Evolutionary conservation across 2,329 filamentous ascomycete genomes (phyloP), one percentile per base, ranked within the genome.

Genomic region (Penicillium crustosum): DNA sequence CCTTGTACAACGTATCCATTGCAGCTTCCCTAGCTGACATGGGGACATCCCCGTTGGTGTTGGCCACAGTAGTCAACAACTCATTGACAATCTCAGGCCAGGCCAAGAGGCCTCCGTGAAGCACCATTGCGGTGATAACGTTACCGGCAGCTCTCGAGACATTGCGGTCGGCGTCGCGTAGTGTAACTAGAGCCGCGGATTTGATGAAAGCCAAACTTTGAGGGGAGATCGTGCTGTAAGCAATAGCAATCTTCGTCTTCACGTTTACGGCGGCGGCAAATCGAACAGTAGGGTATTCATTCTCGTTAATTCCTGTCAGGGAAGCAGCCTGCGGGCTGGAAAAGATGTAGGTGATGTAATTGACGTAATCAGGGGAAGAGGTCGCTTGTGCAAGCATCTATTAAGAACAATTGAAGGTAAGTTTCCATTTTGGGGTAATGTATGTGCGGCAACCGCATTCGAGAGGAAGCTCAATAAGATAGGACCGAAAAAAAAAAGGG

Each of bases 381-480:
- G 91, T 95, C 60, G 93, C 94, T 79, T 96, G 90, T 65, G 86
- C 83, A 68, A 99, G 90, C 91, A 97, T 95, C 94, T 97, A 68
- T 56, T 35, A 53, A 25, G 23, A 7, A 47, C 15, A 49, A 47
- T 15, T 38, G 39, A 38, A 35, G 15, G 53, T 70, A 50, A 72
- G 65, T 61, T 42, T 52, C 21, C 49, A 44, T 53, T 35, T 55
- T 35, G 19, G 21, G 39, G 35, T 41, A 21, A 29, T 45, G 38
- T 15, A 21, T 43, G 35, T 44, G 55, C 43, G 35, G 51, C 45
- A 44, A 48, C 43, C 44, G 47, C 47, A 38, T 33, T 45, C 33
- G 33, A 35, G 38, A 54, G 49, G 60, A 53, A 50, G 56, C 39
- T 51, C 50, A 43, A 55, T 55, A 49, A 52, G 31, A 44, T 47